A percentile compares a stretch with the other conserved stretches of the same genome.
Evolutionary conservation across 768 basidiomycete species (phyloP).

Genomic region (Gloeostereum incarnatum): DNA sequence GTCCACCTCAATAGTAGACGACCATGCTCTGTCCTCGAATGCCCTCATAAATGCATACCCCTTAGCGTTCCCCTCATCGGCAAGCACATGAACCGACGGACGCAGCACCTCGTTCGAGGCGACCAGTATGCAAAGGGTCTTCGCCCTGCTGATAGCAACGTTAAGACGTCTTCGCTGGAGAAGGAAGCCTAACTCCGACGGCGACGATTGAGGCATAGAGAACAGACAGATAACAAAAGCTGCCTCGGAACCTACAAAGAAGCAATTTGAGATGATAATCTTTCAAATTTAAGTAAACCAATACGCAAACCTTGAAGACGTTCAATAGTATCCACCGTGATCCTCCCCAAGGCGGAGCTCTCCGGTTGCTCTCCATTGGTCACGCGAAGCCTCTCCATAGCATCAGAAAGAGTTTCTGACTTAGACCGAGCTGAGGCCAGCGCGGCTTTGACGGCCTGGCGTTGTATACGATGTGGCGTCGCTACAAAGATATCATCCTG

Average conservation of each 20-base stretch:
- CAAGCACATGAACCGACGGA: constrained; percentile 33
- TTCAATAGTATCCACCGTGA: constrained; percentile 42
- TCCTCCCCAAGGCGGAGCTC: constrained; percentile 10
- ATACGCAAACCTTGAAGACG: constrained; percentile 31
- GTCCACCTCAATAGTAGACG: constrained; percentile 23
- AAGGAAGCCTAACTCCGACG: constrained; percentile 30
- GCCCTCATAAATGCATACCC: constrained; percentile 40
- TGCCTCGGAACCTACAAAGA: constrained; percentile 37
- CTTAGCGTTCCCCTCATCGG: constrained; percentile 32
- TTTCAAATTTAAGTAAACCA: background rate
- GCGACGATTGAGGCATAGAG: constrained; percentile 28
- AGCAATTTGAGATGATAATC: background rate
- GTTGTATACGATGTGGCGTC: constrained; percentile 42
- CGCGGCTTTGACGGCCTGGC: constrained; percentile 38
- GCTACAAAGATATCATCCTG: constrained; percentile 40
- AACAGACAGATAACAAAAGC: constrained; percentile 45
- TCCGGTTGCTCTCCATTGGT: background rate
- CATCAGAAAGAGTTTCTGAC: constrained; percentile 6
- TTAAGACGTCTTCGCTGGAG: constrained; percentile 39
- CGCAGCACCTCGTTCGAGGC: constrained; percentile 32
- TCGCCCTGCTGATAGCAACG: constrained; percentile 44
- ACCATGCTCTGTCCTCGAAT: constrained; percentile 42
- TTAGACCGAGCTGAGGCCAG: constrained; percentile 11
- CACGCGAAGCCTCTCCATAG: constrained; percentile 9
- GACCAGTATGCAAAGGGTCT: constrained; percentile 39